phyloP scores from a whole-genome alignment of 192 early-diverging fungal species.

The Coemansia furcata region DNA sequence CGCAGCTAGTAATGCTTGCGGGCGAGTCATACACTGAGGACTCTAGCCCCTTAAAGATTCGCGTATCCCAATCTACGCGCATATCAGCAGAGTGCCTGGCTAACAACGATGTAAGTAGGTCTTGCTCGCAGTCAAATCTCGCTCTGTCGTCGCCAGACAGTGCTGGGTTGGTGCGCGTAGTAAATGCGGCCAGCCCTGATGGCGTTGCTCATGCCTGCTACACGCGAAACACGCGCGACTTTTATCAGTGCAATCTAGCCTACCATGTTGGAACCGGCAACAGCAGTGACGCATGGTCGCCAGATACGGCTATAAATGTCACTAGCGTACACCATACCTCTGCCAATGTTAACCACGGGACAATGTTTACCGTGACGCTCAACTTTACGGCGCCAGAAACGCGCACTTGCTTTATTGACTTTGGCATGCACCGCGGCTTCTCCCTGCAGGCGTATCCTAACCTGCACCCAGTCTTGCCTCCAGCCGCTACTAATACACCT shows the following conservation, averaged over 20 bases:
- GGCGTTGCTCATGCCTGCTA: slow-evolving; percentile 17
- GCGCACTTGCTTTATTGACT: slow-evolving; percentile 51
- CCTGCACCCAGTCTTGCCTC: slow-evolving; percentile 31
- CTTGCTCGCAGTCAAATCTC: slow-evolving; percentile 24
- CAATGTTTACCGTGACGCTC: slow-evolving; percentile 31
- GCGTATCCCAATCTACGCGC: slow-evolving; percentile 31
- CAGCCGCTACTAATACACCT: background rate
- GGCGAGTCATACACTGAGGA: slow-evolving; percentile 25
- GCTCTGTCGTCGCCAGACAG: slow-evolving; percentile 44
- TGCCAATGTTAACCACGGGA: slow-evolving; percentile 12
- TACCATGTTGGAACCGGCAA: background rate
- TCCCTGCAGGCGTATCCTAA: slow-evolving; percentile 48
- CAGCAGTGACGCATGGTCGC: slow-evolving; percentile 15
- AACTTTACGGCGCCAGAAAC: slow-evolving; percentile 42
- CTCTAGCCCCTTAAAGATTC: slow-evolving; percentile 30
- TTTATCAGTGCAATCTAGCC: slow-evolving; percentile 33
- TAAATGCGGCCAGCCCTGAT: slow-evolving; percentile 13
- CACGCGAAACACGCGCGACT: slow-evolving; percentile 32
- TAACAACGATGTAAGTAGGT: background rate
- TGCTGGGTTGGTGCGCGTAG: slow-evolving; percentile 25
- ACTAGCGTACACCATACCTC: slow-evolving; percentile 19
- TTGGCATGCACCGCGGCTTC: slow-evolving; percentile 35
- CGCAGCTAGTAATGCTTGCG: slow-evolving; percentile 26
- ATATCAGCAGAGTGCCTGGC: slow-evolving; percentile 19
- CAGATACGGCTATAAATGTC: slow-evolving; percentile 37